phyloP scores from a whole-genome alignment of 164 flowering plant genomes.

The Magnolia sinica region DNA sequence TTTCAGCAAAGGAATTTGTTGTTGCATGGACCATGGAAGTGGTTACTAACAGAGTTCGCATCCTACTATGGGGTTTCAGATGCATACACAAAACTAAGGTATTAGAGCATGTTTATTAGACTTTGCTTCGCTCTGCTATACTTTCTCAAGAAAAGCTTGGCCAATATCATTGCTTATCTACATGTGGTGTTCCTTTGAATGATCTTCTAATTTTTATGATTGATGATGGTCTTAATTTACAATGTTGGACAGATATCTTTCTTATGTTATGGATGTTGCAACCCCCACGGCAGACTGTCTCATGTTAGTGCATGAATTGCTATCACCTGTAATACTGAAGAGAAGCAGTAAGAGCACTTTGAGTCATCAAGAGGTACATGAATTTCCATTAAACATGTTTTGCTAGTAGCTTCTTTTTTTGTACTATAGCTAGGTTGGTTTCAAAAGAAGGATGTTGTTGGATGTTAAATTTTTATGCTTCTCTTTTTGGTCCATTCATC shows the following conservation, averaged over 20 bases:
- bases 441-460: not conserved
- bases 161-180: not conserved
- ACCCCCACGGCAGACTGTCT: slow-evolving; percentile 96
- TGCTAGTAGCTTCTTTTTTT: not conserved
- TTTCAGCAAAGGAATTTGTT: slow-evolving; percentile 76
- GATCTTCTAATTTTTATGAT: slow-evolving; percentile 10
- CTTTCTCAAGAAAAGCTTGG: not conserved
- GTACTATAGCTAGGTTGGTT: not conserved
- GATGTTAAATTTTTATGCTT: not conserved
- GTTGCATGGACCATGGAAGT: slow-evolving; percentile 82
- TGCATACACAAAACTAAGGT: slow-evolving; percentile 86
- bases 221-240: not conserved
- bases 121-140: not conserved
- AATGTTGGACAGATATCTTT: slow-evolving; percentile 62
- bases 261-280: slow-evolving; percentile 95
- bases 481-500: not conserved
- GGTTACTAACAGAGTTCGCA: slow-evolving; percentile 86
- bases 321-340: slow-evolving; percentile 74
- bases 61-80: slow-evolving; percentile 90
- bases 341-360: slow-evolving; percentile 57
- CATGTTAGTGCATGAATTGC: slow-evolving; percentile 60
- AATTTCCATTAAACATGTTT: not conserved
- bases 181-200: slow-evolving; percentile 1
- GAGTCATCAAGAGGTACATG: slow-evolving; percentile 92
- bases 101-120: slow-evolving; percentile 5